Conservation (phyloP, 306 rosid genomes). For the Leucaena leucocephala region DNA sequence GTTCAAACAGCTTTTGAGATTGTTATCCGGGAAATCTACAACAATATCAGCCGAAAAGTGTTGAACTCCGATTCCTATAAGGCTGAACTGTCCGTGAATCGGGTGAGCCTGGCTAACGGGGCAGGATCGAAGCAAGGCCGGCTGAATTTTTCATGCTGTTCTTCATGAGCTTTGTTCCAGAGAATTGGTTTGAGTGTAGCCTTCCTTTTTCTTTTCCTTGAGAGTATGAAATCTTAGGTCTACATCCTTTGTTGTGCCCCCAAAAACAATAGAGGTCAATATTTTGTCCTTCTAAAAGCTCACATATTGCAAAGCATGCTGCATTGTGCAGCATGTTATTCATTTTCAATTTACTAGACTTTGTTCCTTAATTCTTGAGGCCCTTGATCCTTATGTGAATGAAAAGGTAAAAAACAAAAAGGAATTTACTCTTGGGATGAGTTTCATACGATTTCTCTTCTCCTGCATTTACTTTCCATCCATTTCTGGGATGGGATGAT, state of each 20-base stretch:
- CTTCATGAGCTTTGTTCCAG: conserved; percentile 46
- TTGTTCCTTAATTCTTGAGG: neutral
- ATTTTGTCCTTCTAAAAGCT: neutral
- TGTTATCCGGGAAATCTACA: conserved; percentile 79
- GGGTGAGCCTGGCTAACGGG: conserved; percentile 69
- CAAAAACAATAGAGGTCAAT: neutral
- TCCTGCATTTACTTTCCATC: neutral
- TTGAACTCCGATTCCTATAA: conserved; percentile 82
- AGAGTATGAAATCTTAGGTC: neutral
- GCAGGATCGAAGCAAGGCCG: conserved; percentile 56
- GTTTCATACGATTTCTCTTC: neutral
- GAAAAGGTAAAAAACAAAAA: neutral
- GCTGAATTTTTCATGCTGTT: conserved; percentile 67
- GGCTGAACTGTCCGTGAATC: conserved; percentile 79
- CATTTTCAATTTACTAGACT: neutral
- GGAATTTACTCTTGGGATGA: neutral
- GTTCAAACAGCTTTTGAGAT: conserved; percentile 83
- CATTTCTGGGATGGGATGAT: neutral
- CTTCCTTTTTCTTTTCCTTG: conserved; percentile 2
- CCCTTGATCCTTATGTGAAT: conserved; percentile 4
- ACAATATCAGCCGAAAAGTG: conserved; percentile 75
- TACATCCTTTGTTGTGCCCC: neutral
- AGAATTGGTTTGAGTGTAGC: conserved; percentile 28
- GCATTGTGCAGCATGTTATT: neutral
- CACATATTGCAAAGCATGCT: conserved; percentile 1